Conservation (phyloP, 2,329 filamentous ascomycete genomes). For the Pestalotiopsis sp. region DNA sequence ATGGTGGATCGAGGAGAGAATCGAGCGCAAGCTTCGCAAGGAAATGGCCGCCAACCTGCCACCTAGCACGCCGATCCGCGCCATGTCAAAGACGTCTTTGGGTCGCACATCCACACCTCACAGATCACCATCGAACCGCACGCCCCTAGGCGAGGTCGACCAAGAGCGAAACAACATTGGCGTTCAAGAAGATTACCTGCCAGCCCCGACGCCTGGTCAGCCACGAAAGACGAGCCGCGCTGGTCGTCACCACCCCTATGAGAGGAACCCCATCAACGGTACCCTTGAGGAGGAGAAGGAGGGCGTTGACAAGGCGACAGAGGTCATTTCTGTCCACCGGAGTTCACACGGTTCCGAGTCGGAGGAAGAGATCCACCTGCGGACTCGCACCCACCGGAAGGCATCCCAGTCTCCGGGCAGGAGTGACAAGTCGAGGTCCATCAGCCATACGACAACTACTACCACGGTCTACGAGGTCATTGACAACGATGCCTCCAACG, state of each 20-base stretch:
- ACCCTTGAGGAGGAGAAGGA: constrained; percentile 50
- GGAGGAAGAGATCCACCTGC: constrained; percentile 82
- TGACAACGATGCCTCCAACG: constrained; percentile 70
- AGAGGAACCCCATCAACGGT: constrained; percentile 54
- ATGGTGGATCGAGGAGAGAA: constrained; percentile 93
- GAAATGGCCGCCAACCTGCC: constrained; percentile 55
- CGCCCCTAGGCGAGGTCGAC: constrained; percentile 92
- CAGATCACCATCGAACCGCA: constrained; percentile 72
- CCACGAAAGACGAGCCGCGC: constrained; percentile 84
- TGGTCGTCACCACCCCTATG: constrained; percentile 76
- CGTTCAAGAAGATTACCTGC: constrained; percentile 87
- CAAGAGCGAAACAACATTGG: constrained; percentile 71
- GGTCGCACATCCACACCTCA: constrained; percentile 78
- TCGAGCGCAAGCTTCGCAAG: constrained; percentile 68
- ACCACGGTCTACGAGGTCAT: constrained; percentile 68
- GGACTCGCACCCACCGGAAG: constrained; percentile 71
- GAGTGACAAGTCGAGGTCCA: constrained; percentile 67
- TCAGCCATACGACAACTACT: constrained; percentile 75
- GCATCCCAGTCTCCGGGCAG: constrained; percentile 63
- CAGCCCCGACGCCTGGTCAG: constrained; percentile 93
- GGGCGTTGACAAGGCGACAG: constrained; percentile 58
- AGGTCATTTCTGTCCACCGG: constrained; percentile 63
- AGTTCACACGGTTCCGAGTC: constrained; percentile 68
- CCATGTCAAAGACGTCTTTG: constrained; percentile 61
- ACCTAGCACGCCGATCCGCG: constrained; percentile 64